phyloP scores from a whole-genome alignment of 202 grass and related monocot species.

The Schoenoplectus triqueter region DNA sequence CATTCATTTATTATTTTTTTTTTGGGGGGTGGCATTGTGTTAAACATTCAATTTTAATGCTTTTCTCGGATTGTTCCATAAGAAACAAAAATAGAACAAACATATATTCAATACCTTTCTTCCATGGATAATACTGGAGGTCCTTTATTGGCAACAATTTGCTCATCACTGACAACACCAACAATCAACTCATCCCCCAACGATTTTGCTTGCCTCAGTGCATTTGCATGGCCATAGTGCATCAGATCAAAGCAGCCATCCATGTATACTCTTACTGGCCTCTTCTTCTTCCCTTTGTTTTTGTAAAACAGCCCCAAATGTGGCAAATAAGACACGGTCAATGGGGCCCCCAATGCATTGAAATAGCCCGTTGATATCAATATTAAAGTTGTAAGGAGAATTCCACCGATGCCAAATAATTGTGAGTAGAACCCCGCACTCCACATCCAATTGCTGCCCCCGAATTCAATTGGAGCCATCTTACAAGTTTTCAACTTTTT shows the following conservation, averaged over 20 bases:
- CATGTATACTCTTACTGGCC: constrained; percentile 87
- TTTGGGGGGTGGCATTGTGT: too few relatives aligned
- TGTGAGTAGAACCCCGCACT: constrained; percentile 67
- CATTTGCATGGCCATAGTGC: constrained; percentile 93
- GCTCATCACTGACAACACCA: constrained; percentile 87
- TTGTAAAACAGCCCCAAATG: constrained; percentile 70
- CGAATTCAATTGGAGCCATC: constrained; percentile 66
- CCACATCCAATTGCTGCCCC: constrained; percentile 69
- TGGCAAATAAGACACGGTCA: constrained; percentile 65
- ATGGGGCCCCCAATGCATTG: constrained; percentile 67
- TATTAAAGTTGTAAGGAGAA: constrained; percentile 69
- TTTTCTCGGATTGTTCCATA: not conserved
- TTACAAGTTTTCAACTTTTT: constrained; percentile 29
- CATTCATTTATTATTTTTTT: not conserved
- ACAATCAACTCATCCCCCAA: constrained; percentile 79
- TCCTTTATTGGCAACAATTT: constrained; percentile 89
- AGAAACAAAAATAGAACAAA: constrained; percentile 23
- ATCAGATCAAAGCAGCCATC: constrained; percentile 95
- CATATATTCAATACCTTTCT: constrained; percentile 58
- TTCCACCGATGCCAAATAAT: constrained; percentile 79
- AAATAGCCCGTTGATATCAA: constrained; percentile 83
- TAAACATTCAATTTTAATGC: constrained; percentile 20
- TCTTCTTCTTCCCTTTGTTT: constrained; percentile 54
- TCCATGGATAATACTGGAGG: constrained; percentile 92
- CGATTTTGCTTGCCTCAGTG: constrained; percentile 79